Percentiles rank a stretch among this genome's conserved stretches.
Conservation (phyloP, 164 flowering plant species). For the Magnolia kwangsiensis region DNA sequence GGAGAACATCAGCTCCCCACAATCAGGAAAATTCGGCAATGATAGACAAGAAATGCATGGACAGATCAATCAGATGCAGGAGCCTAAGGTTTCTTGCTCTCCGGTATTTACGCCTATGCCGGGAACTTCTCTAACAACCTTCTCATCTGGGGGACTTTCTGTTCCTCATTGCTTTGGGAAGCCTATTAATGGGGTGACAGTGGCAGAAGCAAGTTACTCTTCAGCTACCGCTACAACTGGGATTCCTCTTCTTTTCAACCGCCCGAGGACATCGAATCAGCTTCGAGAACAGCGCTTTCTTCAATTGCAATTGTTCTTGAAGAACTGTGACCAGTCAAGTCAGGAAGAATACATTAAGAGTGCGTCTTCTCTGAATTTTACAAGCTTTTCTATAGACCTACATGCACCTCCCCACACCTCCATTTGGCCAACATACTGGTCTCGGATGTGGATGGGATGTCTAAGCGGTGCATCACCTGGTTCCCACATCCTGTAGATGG, state of each 20-base stretch:
- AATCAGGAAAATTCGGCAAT: not conserved
- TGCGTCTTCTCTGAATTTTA: conserved; percentile 32
- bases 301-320: conserved; percentile 53
- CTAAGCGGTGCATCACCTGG: no score
- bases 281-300: conserved; percentile 58
- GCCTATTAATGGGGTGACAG: conserved; percentile 19
- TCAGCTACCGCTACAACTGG: conserved; percentile 20
- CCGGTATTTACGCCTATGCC: conserved; percentile 39
- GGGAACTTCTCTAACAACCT: conserved; percentile 22
- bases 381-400: no score
- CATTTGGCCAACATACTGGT: no score
- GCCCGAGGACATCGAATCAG: conserved; percentile 22
- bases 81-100: conserved; percentile 28
- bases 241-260: conserved; percentile 12
- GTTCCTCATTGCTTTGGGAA: conserved; percentile 34
- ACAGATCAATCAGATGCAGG: conserved; percentile 28
- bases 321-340: conserved; percentile 54
- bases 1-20: not conserved
- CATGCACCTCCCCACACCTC: no score
- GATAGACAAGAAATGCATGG: conserved; percentile 20
- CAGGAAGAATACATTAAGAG: conserved; percentile 63
- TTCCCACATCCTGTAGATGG: no score
- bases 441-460: no score
- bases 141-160: conserved; percentile 38
- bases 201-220: conserved; percentile 24